Conservation (phyloP, 2,329 filamentous ascomycete genomes). For the Talaromyces sp. region DNA sequence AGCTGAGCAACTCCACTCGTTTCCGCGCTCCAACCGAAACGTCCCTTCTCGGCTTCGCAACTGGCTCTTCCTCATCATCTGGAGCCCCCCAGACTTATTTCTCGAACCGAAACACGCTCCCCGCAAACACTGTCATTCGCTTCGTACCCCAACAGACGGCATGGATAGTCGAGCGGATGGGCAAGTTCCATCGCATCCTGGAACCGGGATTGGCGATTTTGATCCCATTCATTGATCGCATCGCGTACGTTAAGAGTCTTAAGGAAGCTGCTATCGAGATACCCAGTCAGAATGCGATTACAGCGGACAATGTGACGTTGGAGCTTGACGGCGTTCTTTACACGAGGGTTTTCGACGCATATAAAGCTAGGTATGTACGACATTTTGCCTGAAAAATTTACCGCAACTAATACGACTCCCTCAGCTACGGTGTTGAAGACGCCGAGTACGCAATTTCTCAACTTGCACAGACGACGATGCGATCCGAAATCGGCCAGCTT, state of each 20-base stretch:
- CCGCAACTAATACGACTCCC: slow-evolving; percentile 2
- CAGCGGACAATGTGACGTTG: slow-evolving; percentile 94
- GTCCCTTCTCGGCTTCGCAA: slow-evolving; percentile 31
- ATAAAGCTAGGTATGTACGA: slow-evolving; percentile 76
- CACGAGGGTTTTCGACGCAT: slow-evolving; percentile 94
- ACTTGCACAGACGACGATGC: slow-evolving; percentile 97
- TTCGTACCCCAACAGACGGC: slow-evolving; percentile 99
- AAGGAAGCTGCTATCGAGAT: slow-evolving; percentile 98
- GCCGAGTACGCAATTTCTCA: slow-evolving; percentile 98
- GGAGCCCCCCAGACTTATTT: slow-evolving; percentile 70
- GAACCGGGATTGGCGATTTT: slow-evolving; percentile 87
- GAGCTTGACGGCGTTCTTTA: slow-evolving; percentile 95
- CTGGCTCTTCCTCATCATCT: slow-evolving; percentile 25
- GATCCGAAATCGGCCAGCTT: slow-evolving; percentile 94
- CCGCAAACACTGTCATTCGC: slow-evolving; percentile 89
- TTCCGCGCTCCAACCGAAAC: slow-evolving; percentile 30
- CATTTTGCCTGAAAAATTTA: not conserved
- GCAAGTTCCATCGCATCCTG: slow-evolving; percentile 89
- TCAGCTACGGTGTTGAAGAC: slow-evolving; percentile 93
- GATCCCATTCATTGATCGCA: slow-evolving; percentile 86
- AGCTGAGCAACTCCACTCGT: slow-evolving; percentile 30
- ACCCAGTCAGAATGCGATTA: slow-evolving; percentile 94
- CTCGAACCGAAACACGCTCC: slow-evolving; percentile 61
- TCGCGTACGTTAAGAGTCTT: slow-evolving; percentile 95
- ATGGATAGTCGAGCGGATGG: slow-evolving; percentile 99